Evolutionary conservation across 495 filamentous ascomycete genomes (phyloP).

Genomic region (Hypoxylon fragiforme): DNA sequence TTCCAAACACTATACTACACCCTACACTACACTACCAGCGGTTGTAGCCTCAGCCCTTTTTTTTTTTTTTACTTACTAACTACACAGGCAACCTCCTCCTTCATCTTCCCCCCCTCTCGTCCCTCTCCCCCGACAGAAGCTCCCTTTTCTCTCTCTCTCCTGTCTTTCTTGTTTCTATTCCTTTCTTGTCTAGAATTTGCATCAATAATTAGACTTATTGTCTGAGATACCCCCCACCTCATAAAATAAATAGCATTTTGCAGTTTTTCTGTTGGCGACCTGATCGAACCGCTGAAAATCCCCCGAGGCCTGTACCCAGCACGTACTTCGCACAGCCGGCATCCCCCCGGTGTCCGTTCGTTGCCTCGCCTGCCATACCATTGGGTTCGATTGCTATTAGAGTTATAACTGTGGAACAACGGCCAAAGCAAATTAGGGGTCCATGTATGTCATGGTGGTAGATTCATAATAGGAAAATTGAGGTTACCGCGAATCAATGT

Average conservation of each 20-base stretch:
- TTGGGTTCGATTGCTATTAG: conserved; percentile 20
- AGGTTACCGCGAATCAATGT: conserved; percentile 26
- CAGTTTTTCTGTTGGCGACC: conserved; percentile 9
- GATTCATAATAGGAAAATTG: conserved; percentile 23
- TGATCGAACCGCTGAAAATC: background rate
- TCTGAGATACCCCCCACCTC: conserved; percentile 31
- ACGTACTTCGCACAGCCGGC: conserved; percentile 8
- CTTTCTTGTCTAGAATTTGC: conserved; percentile 35
- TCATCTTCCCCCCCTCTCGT: background rate
- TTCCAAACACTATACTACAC: conserved; percentile 1
- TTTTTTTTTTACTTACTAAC: background rate
- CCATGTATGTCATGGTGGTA: conserved; percentile 28
- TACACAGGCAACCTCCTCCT: no score
- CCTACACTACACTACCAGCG: conserved; percentile 11
- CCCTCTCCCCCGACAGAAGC: background rate
- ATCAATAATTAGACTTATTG: conserved; percentile 28
- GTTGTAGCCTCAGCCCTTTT: conserved; percentile 23
- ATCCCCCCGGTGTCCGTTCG: conserved; percentile 22
- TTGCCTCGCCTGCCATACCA: conserved; percentile 6
- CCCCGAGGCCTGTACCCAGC: conserved; percentile 29
- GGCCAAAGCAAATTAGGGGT: conserved; percentile 17
- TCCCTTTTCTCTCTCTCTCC: conserved; percentile 2
- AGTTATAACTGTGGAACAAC: conserved; percentile 31
- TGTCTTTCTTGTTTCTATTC: conserved; percentile 4
- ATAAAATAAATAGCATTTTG: conserved; percentile 17